Evolutionary conservation across 192 early-diverging fungal genomes (phyloP).

Genomic region (Podila epicladia): DNA sequence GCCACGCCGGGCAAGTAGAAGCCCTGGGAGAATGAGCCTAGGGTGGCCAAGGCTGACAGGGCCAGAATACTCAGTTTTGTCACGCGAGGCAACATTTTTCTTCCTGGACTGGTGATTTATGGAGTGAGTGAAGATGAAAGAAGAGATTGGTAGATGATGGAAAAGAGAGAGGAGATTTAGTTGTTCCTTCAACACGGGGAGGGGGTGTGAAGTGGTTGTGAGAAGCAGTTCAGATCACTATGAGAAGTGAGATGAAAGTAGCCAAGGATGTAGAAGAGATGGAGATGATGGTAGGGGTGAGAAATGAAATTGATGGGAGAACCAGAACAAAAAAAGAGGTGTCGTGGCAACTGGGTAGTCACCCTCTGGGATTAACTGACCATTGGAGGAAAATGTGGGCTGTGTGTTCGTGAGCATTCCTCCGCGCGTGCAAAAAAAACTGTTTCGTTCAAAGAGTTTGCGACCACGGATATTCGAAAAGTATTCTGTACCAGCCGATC

Average conservation of each 20-base stretch:
- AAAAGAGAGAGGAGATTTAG: background rate
- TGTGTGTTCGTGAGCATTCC: no score
- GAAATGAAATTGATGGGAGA: background rate
- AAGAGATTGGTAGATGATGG: background rate
- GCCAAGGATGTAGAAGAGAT: no score
- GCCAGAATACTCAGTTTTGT: conserved; percentile 1
- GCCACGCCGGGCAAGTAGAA: conserved; percentile 97
- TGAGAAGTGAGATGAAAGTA: background rate
- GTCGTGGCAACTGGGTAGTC: background rate
- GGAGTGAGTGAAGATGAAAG: background rate
- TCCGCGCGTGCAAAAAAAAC: no score
- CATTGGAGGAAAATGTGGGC: no score
- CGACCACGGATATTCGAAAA: no score
- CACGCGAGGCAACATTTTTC: background rate
- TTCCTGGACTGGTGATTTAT: no score
- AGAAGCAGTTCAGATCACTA: background rate
- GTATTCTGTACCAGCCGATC: no score
- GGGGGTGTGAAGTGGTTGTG: no score
- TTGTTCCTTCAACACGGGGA: background rate
- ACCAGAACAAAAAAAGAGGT: background rate
- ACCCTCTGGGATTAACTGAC: background rate
- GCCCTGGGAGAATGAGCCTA: conserved; percentile 45
- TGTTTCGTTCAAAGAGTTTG: no score
- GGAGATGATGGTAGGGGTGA: background rate
- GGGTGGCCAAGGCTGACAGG: background rate